Base-by-base conservation (phyloP, 495 filamentous ascomycete species). In the Podospora anserina region DNA sequence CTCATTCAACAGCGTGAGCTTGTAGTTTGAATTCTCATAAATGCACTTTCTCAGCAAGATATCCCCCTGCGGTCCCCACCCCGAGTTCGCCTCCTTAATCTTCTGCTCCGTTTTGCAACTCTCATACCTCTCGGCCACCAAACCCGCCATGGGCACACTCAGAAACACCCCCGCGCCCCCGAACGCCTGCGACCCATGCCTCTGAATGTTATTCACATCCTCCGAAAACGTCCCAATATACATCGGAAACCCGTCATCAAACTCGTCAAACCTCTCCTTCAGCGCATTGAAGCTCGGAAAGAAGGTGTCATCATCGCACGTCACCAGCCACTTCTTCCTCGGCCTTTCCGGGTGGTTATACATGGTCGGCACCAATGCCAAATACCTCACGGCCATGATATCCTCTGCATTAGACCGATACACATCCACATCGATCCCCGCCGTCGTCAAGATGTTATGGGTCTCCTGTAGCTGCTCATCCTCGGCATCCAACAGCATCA, bases 301-400 rank as follows among this genome's bases (percentile, higher is more conserved):
- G 75, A 90, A 91, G 20, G 90, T 92, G 72, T 92, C 90, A 72
- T 92, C 89, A 68, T 92, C 89, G 65, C 89, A 88, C 58, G 90
- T 84, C 65, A 86, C 85, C 26, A 91, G 82, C 89, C 88, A 92
- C 70, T 87, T 85, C 70, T 79, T 85, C 81, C 84, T 68, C 77
- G 72, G 18, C 74, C 87, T 69, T 71, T 84, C 74, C 77, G 74
- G 81, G 68, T 83, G 81, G 66, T 82, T 79, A 71, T 83, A 84
- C 80, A 79, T 81, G 66, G 70, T 87, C 69, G 71, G 85, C 76
- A 80, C 90, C 77, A 71, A 85, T 66, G 81, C 87, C 71, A 84
- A 76, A 61, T 83, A 83, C 55, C 82, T 81, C 61, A 82, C 81
- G 26, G 90, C 86, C 77, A 91, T 84, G 67, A 86, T 85, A 73